Evolutionary conservation across 257 asterid species (phyloP).

Genomic region (Scutellaria barbata): DNA sequence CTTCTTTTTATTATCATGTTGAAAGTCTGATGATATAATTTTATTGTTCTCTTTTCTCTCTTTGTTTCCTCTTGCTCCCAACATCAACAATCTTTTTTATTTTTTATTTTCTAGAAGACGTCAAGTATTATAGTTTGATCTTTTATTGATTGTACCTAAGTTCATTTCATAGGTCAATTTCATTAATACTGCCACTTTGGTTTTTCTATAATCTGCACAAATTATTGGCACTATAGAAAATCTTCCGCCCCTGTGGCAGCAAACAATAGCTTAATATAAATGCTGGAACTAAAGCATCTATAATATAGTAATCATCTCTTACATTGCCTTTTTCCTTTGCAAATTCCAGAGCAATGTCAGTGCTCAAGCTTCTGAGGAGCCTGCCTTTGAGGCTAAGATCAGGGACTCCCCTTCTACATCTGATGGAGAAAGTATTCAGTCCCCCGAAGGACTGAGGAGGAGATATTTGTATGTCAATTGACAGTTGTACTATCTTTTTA

Average conservation of each 20-base stretch:
- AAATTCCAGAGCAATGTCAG: constrained; percentile 45
- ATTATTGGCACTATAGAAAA: neutral
- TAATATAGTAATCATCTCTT: constrained; percentile 20
- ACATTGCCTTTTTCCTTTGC: constrained; percentile 26
- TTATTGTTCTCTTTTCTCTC: neutral
- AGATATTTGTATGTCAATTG: constrained; percentile 62
- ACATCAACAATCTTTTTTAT: too few species aligned
- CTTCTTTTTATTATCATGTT: neutral
- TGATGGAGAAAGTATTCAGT: constrained; percentile 47
- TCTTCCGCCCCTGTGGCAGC: neutral
- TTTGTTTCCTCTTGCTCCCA: neutral
- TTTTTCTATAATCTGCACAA: neutral
- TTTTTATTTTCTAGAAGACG: too few species aligned
- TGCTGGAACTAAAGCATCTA: neutral
- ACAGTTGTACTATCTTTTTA: neutral
- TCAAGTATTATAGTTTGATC: too few species aligned
- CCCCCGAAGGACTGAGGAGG: constrained; percentile 81
- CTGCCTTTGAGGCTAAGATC: constrained; percentile 44
- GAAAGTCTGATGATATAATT: neutral
- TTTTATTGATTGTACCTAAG: too few species aligned
- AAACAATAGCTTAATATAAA: neutral
- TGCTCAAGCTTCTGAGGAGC: constrained; percentile 45
- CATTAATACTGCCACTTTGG: neutral
- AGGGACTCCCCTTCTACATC: constrained; percentile 49
- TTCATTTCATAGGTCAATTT: too few species aligned